Conservation (phyloP, 495 filamentous ascomycete species). For the Neurospora sp. region DNA sequence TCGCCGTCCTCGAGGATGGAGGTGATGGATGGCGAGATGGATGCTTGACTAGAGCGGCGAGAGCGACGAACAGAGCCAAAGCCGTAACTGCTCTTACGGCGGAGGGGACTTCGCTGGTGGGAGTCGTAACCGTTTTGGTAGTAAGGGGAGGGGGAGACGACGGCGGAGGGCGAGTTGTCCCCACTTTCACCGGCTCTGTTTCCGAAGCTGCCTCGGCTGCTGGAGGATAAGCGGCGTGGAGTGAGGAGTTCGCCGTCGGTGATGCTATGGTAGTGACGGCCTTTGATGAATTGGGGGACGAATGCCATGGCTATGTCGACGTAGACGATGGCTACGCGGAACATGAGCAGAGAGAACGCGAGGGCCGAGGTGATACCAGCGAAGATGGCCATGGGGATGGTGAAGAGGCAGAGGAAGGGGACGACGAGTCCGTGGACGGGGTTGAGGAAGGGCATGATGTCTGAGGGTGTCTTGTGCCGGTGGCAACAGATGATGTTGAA, state of each 20-base stretch:
- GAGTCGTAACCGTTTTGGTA: neutral
- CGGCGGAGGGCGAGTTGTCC: constrained; percentile 4
- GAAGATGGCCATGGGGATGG: constrained; percentile 58
- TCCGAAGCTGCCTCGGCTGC: neutral
- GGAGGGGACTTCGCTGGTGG: constrained; percentile 7
- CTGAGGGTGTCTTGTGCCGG: neutral
- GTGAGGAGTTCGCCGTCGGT: neutral
- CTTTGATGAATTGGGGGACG: constrained; percentile 47
- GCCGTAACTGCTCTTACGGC: constrained; percentile 19
- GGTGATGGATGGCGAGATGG: constrained; percentile 21
- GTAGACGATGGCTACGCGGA: constrained; percentile 59
- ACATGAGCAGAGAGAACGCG: constrained; percentile 52
- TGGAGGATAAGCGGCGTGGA: neutral
- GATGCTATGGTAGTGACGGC: constrained; percentile 8
- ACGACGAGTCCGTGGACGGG: constrained; percentile 46
- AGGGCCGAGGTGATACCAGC: constrained; percentile 59
- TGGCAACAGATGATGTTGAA: neutral
- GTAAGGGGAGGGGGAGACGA: constrained; percentile 8
- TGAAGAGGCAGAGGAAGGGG: constrained; percentile 53
- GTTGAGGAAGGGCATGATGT: constrained; percentile 34
- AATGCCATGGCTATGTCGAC: constrained; percentile 54
- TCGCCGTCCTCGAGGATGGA: constrained; percentile 17
- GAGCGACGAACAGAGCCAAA: constrained; percentile 26
- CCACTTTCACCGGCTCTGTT: constrained; percentile 1
- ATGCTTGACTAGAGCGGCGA: constrained; percentile 25